Evolutionary conservation across 352 stramenopile genomes (phyloP).

Genomic region (Phytopythium vexans): DNA sequence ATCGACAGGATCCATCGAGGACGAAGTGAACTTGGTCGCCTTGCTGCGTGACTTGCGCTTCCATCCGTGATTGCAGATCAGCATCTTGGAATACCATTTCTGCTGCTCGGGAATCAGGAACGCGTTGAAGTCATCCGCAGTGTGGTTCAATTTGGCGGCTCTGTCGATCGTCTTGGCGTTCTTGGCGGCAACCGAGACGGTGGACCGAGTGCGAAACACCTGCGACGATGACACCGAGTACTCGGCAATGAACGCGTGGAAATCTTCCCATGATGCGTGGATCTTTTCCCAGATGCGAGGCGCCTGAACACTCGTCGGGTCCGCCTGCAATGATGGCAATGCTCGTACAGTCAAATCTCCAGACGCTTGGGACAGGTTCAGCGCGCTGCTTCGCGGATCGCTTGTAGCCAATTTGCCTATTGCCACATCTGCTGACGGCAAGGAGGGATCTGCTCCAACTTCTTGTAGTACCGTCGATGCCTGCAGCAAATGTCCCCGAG

Average conservation of each 20-base stretch:
- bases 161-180: conserved; percentile 48
- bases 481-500: no score
- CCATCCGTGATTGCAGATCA: conserved; percentile 76
- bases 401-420: no score
- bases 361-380: no score
- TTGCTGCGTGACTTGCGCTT: conserved; percentile 63
- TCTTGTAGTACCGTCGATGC: background rate
- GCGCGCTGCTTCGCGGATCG: no score
- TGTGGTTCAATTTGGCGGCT: conserved; percentile 35
- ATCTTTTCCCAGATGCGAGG: conserved; percentile 36
- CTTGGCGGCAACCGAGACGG: conserved; percentile 50
- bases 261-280: conserved; percentile 56
- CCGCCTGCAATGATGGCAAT: background rate
- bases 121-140: conserved; percentile 10
- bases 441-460: no score
- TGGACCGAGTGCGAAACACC: conserved; percentile 73
- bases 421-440: no score
- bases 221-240: conserved; percentile 62
- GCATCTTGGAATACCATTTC: conserved; percentile 77
- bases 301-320: conserved; percentile 9
- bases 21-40: background rate
- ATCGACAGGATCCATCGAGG: background rate
- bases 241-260: conserved; percentile 49
- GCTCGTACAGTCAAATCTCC: background rate
- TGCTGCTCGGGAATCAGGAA: conserved; percentile 47